phyloP scores from a whole-genome alignment of 345 rosid species.

The Pistacia atlantica region DNA sequence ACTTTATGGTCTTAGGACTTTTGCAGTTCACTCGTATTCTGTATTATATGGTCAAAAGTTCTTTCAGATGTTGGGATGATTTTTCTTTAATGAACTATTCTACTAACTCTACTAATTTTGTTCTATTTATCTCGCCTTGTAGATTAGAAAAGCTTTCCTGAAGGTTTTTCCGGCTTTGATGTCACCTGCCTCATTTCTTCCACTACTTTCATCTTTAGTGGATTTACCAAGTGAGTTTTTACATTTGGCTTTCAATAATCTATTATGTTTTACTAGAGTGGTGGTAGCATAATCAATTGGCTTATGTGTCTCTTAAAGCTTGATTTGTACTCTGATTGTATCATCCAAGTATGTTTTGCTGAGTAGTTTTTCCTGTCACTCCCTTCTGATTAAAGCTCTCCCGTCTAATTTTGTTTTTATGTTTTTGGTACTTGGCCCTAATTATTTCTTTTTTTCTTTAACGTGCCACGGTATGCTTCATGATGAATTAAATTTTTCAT shows the following conservation, averaged over 20 bases:
- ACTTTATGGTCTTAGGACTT: background rate
- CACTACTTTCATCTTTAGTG: conserved; percentile 78
- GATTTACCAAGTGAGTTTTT: conserved; percentile 83
- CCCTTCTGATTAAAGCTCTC: background rate
- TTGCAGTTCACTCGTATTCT: background rate
- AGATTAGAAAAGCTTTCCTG: conserved; percentile 76
- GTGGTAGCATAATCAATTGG: background rate
- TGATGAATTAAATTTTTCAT: background rate
- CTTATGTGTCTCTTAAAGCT: conserved; percentile 3
- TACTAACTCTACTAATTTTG: conserved; percentile 11
- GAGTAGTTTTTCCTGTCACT: background rate
- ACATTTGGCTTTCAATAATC: conserved; percentile 2
- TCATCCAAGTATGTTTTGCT: background rate
- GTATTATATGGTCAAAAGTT: background rate
- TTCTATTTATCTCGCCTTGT: conserved; percentile 29
- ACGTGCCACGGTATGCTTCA: conserved; percentile 1
- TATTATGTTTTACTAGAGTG: background rate
- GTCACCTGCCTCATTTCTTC: conserved; percentile 93
- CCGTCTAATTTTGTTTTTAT: background rate
- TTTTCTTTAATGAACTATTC: background rate
- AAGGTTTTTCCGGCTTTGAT: conserved; percentile 75
- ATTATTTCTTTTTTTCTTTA: background rate
- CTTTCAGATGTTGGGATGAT: background rate
- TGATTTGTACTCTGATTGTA: conserved; percentile 12
- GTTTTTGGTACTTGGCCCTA: background rate